These are phyloP conservation scores for Ettlia oleoabundans DNA, from an alignment of 139 green algal species.

Conservation along the genomic window DNA sequence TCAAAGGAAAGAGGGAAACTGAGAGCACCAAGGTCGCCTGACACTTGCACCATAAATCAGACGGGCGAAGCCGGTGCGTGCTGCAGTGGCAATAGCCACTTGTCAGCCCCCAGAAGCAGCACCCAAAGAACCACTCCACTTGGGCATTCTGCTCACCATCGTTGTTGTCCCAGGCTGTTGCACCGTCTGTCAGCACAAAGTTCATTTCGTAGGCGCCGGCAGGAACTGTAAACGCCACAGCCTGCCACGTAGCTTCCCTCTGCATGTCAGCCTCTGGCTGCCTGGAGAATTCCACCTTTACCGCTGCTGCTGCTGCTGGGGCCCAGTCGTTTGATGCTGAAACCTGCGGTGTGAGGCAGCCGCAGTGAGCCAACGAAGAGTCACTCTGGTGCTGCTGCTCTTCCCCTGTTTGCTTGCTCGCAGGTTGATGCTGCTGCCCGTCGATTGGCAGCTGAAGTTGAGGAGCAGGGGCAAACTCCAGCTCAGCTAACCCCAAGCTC, in stretches of 20 bases:
- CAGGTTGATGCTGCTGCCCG: background rate
- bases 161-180: slow-evolving; percentile 47
- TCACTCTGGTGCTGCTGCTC: too few species aligned
- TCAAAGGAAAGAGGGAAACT: background rate
- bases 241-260: background rate
- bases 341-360: background rate
- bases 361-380: background rate
- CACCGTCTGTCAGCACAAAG: slow-evolving; percentile 42
- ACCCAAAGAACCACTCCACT: too few species aligned
- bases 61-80: too few species aligned
- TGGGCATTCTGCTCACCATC: too few species aligned
- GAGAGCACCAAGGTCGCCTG: too few species aligned
- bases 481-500: background rate
- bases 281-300: too few species aligned
- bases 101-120: background rate
- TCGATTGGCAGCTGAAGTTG: background rate
- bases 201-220: slow-evolving; percentile 51
- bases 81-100: background rate
- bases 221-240: slow-evolving; percentile 31
- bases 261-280: background rate
- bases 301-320: background rate
- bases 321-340: background rate
- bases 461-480: background rate
- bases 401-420: too few species aligned
- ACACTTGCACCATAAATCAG: too few species aligned